Conservation (phyloP, 306 rosid genomes). For the Cucumis melo region DNA sequence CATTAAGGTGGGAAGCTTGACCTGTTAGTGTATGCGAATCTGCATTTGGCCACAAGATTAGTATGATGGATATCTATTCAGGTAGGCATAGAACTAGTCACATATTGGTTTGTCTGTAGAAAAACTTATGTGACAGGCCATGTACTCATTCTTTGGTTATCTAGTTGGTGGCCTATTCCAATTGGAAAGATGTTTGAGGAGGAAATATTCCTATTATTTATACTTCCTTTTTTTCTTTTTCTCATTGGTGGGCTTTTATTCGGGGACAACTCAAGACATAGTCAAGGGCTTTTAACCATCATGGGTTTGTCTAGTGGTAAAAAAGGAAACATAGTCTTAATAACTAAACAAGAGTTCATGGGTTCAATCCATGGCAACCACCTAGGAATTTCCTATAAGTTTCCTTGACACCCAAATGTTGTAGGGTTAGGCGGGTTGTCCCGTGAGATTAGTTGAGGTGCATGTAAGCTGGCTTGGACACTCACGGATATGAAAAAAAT, state of each 20-base stretch:
- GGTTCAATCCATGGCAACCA: too few species aligned
- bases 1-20: background rate
- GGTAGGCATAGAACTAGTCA: background rate
- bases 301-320: too few species aligned
- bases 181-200: background rate
- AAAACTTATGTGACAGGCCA: background rate
- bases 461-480: too few species aligned
- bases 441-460: too few species aligned
- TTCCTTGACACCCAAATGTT: too few species aligned
- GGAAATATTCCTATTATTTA: background rate
- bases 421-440: too few species aligned
- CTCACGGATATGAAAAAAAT: too few species aligned
- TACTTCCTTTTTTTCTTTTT: background rate
- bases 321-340: too few species aligned
- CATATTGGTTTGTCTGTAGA: background rate
- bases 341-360: too few species aligned
- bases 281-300: too few species aligned
- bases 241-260: background rate
- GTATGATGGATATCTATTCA: background rate
- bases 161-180: background rate
- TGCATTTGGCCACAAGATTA: background rate
- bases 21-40: background rate
- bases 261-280: background rate
- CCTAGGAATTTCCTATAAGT: too few species aligned
- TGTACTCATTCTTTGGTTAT: background rate